phyloP scores from a whole-genome alignment of 2,329 filamentous ascomycete species.

The Nemania sp. region DNA sequence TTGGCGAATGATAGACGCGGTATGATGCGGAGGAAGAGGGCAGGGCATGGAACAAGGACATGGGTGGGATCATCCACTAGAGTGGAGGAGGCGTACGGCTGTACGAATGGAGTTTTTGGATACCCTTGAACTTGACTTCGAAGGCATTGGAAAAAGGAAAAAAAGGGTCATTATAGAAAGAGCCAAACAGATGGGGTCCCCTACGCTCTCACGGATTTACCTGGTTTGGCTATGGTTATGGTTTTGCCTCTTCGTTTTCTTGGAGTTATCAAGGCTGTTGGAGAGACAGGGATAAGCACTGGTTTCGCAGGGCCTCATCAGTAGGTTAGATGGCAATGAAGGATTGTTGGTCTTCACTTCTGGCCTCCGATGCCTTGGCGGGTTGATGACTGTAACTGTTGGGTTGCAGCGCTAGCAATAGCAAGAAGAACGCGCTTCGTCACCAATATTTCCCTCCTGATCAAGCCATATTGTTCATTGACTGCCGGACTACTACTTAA shows the following conservation, averaged over 20 bases:
- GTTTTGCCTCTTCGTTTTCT: slow-evolving; percentile 12
- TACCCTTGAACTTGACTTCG: slow-evolving; percentile 34
- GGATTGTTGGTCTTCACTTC: slow-evolving; percentile 5
- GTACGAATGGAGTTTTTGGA: slow-evolving; percentile 37
- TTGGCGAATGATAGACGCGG: slow-evolving; percentile 29
- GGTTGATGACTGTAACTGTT: not conserved
- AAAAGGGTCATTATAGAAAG: slow-evolving; percentile 35
- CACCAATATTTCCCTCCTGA: not conserved
- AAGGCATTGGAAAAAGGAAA: slow-evolving; percentile 24
- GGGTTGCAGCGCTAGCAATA: slow-evolving; percentile 17
- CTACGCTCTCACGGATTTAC: slow-evolving; percentile 34
- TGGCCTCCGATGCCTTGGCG: slow-evolving; percentile 16
- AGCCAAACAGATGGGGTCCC: slow-evolving; percentile 27
- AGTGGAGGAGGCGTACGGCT: slow-evolving; percentile 36
- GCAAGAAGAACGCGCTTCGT: not conserved
- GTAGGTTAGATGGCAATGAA: slow-evolving; percentile 9
- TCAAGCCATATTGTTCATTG: not conserved
- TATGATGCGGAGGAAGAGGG: slow-evolving; percentile 22
- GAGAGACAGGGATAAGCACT: slow-evolving; percentile 16
- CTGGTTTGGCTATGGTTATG: slow-evolving; percentile 16
- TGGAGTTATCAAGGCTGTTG: not conserved
- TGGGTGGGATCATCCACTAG: slow-evolving; percentile 30
- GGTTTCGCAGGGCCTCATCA: slow-evolving; percentile 6
- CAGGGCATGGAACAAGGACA: slow-evolving; percentile 29
- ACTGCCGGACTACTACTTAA: not conserved